A percentile compares a stretch with the other conserved stretches of the same genome.
Conservation (phyloP, 148 eudicot species). For the Heliosperma pusillum region DNA sequence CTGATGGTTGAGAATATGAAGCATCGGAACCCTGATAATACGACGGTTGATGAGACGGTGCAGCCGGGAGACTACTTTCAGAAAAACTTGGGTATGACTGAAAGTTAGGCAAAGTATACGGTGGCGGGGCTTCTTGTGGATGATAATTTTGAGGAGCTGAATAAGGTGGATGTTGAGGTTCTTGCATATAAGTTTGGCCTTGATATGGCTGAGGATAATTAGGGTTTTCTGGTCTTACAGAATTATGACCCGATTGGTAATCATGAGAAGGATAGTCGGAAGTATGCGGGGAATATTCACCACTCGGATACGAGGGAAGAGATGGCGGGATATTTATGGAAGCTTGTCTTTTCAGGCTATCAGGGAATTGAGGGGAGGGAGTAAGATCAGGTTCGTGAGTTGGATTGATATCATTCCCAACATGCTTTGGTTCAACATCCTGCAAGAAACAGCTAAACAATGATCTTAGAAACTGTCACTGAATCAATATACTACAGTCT, state of each 20-base stretch:
- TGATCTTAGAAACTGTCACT: not conserved
- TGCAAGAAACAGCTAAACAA: slow-evolving; percentile 23
- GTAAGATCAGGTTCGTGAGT: slow-evolving; percentile 41
- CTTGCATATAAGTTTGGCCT: slow-evolving; percentile 52
- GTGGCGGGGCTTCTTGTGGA: slow-evolving; percentile 49
- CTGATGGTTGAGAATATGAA: slow-evolving; percentile 45
- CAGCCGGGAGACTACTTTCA: slow-evolving; percentile 66
- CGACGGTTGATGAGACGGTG: slow-evolving; percentile 60
- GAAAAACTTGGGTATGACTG: slow-evolving; percentile 88
- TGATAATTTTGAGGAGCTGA: slow-evolving; percentile 45
- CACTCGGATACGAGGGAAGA: slow-evolving; percentile 36
- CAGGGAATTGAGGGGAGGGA: slow-evolving; percentile 39
- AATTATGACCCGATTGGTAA: slow-evolving; percentile 40
- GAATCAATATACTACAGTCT: not conserved
- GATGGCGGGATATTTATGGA: slow-evolving; percentile 40
- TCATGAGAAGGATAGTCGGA: slow-evolving; percentile 51
- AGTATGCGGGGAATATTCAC: slow-evolving; percentile 25
- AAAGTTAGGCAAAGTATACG: slow-evolving; percentile 62
- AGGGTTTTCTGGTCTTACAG: slow-evolving; percentile 41
- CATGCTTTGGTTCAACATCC: slow-evolving; percentile 50
- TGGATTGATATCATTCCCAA: slow-evolving; percentile 31
- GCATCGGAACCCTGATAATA: slow-evolving; percentile 63
- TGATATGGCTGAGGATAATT: slow-evolving; percentile 52
- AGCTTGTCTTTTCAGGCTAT: slow-evolving; percentile 36
- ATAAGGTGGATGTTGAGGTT: slow-evolving; percentile 45